Conservation (phyloP, 768 basidiomycete genomes). For the Peribolospora baueri region DNA sequence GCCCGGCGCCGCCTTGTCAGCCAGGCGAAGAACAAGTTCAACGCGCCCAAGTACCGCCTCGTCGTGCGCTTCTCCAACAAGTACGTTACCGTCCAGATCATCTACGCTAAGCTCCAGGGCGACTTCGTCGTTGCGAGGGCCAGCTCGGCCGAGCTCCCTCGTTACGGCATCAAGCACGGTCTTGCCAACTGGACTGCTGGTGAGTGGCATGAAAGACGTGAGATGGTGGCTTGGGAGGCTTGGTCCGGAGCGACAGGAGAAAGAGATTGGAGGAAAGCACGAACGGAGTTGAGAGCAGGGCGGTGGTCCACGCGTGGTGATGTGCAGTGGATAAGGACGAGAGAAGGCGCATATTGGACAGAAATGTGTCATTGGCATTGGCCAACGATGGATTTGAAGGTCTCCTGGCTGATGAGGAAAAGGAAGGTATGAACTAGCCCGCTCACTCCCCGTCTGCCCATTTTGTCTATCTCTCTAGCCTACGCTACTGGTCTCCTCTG, state of each 20-base stretch:
- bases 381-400: no score
- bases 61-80: constrained; percentile 98
- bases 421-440: no score
- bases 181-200: constrained; percentile 97
- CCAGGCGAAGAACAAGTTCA: constrained; percentile 99
- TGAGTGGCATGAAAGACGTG: constrained; percentile 17
- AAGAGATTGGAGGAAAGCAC: no score
- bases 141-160: constrained; percentile 68
- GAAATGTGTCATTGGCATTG: no score
- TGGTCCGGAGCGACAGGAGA: no score
- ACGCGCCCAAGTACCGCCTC: constrained; percentile 90
- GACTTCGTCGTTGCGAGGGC: constrained; percentile 81
- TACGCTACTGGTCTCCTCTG: constrained; percentile 91
- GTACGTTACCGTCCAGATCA: constrained; percentile 79
- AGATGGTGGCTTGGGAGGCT: no score
- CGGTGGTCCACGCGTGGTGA: no score
- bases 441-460: not conserved
- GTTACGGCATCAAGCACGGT: constrained; percentile 93
- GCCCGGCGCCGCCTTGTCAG: constrained; percentile 89
- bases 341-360: no score
- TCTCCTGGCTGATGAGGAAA: no score
- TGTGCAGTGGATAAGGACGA: no score
- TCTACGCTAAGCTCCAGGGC: constrained; percentile 91
- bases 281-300: no score
- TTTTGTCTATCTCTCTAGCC: constrained; percentile 25